Base-by-base conservation (phyloP, 306 rosid genomes). In the Biancaea sappan region DNA sequence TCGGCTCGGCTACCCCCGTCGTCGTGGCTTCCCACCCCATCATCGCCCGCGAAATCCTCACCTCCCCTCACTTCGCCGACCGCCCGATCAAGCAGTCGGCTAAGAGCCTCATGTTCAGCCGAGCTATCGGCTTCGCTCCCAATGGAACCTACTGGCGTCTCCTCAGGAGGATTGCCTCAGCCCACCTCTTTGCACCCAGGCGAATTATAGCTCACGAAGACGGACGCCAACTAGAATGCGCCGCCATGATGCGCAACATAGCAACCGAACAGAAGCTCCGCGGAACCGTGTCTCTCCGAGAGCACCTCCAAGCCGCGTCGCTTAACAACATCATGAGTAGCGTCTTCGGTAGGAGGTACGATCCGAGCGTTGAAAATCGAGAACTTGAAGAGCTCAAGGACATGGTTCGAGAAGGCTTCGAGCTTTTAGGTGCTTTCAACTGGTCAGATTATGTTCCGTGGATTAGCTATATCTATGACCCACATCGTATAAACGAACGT, bases 51-150 rank as follows among this genome's bases (percentile, higher is more conserved):
- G 89, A 87, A 46, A 84, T 87, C 21, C 63, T 87, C 0, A 77
- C 89, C 12, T 84, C 87, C 0, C 82, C 87, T 0, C 71, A 77
- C 80, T 84, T 87, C 12, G 91, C 91, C 0, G 84, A 87, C 56
- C 84, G 91, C 2, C 91, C 91, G 0, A 16, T 87, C 0, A 87
- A 87, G 61, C 87, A 79, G 44, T 87, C 91, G 0, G 91, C 91
- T 0, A 77, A 72, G 73, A 80, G 76, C 35, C 81, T 87, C 0
- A 82, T 82, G 85, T 87, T 87, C 66, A 38, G 54, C 21, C 89
- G 87, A 28, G 91, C 91, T 73, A 84, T 87, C 16, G 91, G 91
- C 54, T 87, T 87, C 47, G 91, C 91, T 4, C 89, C 91, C 3
- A 87, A 80, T 50, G 89, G 89, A 0, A 52, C 79, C 1, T 87